Conservation (phyloP, 2,329 filamentous ascomycete genomes). For the Fusarium algeriense region DNA sequence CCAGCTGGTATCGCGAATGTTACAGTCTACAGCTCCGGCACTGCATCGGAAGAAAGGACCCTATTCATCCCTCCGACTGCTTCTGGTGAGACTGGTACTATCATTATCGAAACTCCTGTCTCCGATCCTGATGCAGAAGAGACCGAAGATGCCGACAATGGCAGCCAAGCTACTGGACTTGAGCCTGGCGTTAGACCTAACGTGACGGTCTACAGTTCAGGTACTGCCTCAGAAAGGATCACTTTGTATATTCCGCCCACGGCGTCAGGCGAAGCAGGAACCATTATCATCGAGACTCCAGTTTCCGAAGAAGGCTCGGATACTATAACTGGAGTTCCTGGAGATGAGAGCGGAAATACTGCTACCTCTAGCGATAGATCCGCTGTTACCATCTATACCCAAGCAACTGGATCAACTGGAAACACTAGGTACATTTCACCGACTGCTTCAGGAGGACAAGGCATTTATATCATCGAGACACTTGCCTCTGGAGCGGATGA, state of each 20-base stretch:
- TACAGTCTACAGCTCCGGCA: neutral
- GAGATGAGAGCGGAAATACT: neutral
- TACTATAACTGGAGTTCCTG: neutral
- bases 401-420: neutral
- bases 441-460: neutral
- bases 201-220: neutral
- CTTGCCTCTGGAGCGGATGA: neutral
- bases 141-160: neutral
- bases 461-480: neutral
- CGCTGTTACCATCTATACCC: neutral
- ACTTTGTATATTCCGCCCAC: conserved; percentile 7
- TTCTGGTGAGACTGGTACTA: neutral
- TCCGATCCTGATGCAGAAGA: neutral
- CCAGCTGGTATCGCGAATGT: neutral
- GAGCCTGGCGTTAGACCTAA: neutral
- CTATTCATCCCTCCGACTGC: neutral
- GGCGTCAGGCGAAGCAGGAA: neutral
- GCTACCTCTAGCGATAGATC: neutral
- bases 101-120: conserved; percentile 2
- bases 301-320: neutral
- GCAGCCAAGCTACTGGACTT: neutral
- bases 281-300: conserved; percentile 2
- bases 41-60: neutral
- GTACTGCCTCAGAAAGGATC: neutral
- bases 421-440: conserved; percentile 1